Conservation (phyloP, 1,284 basidiomycete species). For the Moesziomyces globuligerus region DNA sequence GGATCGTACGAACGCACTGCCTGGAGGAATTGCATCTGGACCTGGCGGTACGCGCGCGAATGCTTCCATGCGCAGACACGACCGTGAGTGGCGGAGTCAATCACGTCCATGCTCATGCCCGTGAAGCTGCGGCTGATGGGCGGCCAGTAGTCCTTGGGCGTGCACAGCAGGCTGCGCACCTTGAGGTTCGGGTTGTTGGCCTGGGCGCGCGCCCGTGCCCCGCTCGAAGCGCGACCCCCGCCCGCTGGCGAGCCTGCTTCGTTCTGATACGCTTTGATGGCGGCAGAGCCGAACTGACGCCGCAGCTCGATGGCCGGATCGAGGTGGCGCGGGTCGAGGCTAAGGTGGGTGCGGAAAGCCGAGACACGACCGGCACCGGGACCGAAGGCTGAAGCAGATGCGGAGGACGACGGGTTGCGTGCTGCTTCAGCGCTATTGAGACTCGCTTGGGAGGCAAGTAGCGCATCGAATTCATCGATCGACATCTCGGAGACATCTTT, state of each 20-base stretch:
- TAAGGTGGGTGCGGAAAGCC: conserved; percentile 43
- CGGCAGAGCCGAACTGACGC: conserved; percentile 64
- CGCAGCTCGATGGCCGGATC: conserved; percentile 63
- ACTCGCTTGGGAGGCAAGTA: conserved; percentile 55
- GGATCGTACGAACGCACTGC: conserved; percentile 62
- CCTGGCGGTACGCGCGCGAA: conserved; percentile 59
- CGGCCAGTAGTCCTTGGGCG: conserved; percentile 62
- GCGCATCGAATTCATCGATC: conserved; percentile 59
- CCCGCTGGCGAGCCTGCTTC: conserved; percentile 33
- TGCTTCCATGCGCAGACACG: conserved; percentile 59
- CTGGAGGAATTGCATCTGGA: conserved; percentile 64
- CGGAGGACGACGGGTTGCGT: conserved; percentile 1
- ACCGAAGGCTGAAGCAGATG: neutral
- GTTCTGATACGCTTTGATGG: conserved; percentile 63
- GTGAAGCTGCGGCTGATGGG: conserved; percentile 62
- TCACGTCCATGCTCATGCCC: conserved; percentile 61
- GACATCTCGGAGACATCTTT: conserved; percentile 62
- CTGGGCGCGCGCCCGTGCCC: conserved; percentile 51
- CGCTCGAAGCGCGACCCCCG: conserved; percentile 20
- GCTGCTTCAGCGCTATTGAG: conserved; percentile 11
- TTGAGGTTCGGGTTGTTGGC: conserved; percentile 62
- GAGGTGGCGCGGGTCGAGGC: conserved; percentile 51
- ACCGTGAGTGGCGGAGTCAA: conserved; percentile 35
- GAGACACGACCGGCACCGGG: conserved; percentile 16
- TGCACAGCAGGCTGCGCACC: conserved; percentile 56